phyloP scores from a whole-genome alignment of 495 filamentous ascomycete genomes.

The Penicillium riverlandense region DNA sequence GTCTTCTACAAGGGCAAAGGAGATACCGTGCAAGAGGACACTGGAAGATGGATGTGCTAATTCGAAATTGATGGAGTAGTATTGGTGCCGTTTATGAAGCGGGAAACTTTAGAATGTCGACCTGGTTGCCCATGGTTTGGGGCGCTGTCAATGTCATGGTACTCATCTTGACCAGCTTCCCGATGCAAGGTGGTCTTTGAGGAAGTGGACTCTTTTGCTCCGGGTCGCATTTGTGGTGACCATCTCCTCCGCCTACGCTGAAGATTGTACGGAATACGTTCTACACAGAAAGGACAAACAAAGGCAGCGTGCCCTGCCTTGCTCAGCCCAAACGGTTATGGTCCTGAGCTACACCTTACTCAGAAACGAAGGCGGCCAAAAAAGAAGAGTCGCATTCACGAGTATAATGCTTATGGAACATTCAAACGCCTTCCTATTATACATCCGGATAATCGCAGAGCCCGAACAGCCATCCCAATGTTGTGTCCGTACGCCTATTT shows the following conservation, averaged over 20 bases:
- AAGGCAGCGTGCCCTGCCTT: no score
- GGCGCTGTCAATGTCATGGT: slow-evolving; percentile 82
- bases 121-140: slow-evolving; percentile 96
- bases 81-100: slow-evolving; percentile 82
- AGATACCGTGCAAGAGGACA: no score
- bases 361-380: no score
- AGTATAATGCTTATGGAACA: no score
- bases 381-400: no score
- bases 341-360: no score
- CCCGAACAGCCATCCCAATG: not conserved
- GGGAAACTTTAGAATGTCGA: slow-evolving; percentile 89
- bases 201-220: not conserved
- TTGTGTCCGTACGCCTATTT: slow-evolving; percentile 19
- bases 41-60: slow-evolving; percentile 8
- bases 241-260: no score
- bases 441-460: slow-evolving; percentile 13
- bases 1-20: not conserved
- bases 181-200: slow-evolving; percentile 90
- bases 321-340: no score
- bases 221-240: no score
- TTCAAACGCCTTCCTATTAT: slow-evolving; percentile 9
- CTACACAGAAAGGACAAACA: no score
- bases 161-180: slow-evolving; percentile 88
- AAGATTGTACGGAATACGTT: no score
- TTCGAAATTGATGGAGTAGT: slow-evolving; percentile 32